Evolutionary conservation across 1,284 basidiomycete genomes (phyloP).

Genomic region (Trametes hirsuta): DNA sequence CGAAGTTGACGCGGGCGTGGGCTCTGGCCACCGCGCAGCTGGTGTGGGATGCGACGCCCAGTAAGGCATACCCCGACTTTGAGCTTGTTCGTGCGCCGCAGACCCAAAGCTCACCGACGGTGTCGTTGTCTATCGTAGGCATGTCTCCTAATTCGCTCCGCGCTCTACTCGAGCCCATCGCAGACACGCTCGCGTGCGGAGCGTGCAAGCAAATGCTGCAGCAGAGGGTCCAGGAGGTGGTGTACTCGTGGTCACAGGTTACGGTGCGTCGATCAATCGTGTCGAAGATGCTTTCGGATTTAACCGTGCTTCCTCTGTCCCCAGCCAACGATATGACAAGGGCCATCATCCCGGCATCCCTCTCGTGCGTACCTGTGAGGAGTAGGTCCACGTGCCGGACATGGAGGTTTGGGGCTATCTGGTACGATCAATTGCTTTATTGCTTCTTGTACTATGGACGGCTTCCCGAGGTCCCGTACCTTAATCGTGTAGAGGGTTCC

Average conservation of each 20-base stretch:
- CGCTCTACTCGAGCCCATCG: slow-evolving; percentile 32
- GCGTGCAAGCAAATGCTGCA: slow-evolving; percentile 59
- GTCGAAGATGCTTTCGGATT: background rate
- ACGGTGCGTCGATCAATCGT: slow-evolving; percentile 48
- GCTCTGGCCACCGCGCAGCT: slow-evolving; percentile 39
- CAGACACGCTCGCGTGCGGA: slow-evolving; percentile 37
- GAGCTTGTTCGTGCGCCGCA: background rate
- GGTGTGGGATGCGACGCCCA: slow-evolving; percentile 41
- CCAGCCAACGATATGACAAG: background rate
- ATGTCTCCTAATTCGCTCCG: slow-evolving; percentile 31
- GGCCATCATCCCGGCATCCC: background rate
- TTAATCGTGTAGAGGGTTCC: too few relatives aligned
- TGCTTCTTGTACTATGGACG: too few relatives aligned
- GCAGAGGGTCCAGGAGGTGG: slow-evolving; percentile 63
- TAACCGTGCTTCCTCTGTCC: background rate
- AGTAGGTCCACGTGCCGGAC: too few relatives aligned
- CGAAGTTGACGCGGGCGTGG: slow-evolving; percentile 38
- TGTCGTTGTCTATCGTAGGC: slow-evolving; percentile 22
- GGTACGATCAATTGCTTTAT: too few relatives aligned
- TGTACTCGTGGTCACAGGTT: slow-evolving; percentile 72
- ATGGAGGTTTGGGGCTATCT: too few relatives aligned
- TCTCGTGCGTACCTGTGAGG: too few relatives aligned
- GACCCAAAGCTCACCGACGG: slow-evolving; percentile 4
- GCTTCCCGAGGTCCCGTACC: too few relatives aligned
- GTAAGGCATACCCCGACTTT: slow-evolving; percentile 23